A percentile compares a stretch with the other conserved stretches of the same genome.
These are phyloP conservation scores for Tetrastigma voinierianum DNA, from an alignment of 164 flowering plant genomes.

Conservation along the genomic window DNA sequence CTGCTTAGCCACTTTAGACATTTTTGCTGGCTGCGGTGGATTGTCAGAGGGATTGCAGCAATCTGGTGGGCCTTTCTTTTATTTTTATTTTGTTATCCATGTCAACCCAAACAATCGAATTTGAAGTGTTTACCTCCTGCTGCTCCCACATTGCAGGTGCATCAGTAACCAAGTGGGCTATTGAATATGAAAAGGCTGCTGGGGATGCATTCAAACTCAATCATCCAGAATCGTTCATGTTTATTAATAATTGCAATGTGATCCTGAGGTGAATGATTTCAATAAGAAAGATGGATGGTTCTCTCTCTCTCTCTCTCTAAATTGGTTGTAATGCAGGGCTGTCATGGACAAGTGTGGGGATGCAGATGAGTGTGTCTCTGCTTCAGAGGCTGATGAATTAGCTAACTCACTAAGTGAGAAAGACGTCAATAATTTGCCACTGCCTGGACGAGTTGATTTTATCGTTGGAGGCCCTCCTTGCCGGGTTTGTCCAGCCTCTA, in stretches of 20 bases:
- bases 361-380: conserved; percentile 71
- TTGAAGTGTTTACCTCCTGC: background rate
- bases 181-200: conserved; percentile 94
- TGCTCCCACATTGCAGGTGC: conserved; percentile 51
- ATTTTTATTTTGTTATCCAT: background rate
- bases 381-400: conserved; percentile 72
- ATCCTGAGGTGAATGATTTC: conserved; percentile 56
- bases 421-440: conserved; percentile 57
- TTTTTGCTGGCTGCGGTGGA: conserved; percentile 99
- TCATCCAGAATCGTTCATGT: conserved; percentile 70
- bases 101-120: no score
- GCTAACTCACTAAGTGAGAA: conserved; percentile 56
- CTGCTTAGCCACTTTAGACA: conserved; percentile 77
- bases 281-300: background rate
- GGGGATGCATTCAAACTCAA: conserved; percentile 85
- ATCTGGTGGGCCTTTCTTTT: conserved; percentile 49
- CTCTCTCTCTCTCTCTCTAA: background rate
- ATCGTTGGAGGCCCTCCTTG: conserved; percentile 99
- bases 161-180: conserved; percentile 87
- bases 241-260: conserved; percentile 86
- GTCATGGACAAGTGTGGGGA: conserved; percentile 81
- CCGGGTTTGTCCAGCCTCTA: conserved; percentile 42
- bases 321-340: conserved; percentile 47
- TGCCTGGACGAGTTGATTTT: conserved; percentile 93
- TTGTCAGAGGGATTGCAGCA: conserved; percentile 82